Evolutionary conservation across 352 stramenopile species (phyloP), one percentile per base, ranked within the genome.

Genomic region (Phytophthora pluvialis): DNA sequence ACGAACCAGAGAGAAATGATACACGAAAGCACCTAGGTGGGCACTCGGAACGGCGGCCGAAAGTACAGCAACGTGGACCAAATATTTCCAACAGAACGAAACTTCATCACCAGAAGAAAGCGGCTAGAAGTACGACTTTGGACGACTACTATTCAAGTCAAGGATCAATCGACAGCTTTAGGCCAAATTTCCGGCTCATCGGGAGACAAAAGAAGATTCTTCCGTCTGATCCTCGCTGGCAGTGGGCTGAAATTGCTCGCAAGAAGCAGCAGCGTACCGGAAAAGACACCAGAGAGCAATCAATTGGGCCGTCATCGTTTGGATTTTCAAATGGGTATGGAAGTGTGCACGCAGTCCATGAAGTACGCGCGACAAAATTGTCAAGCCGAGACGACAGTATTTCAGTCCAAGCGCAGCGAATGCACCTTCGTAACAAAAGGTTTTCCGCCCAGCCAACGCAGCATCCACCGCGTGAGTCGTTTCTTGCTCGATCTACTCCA

Each of bases 361-460:
- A 65, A 53, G 15, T 15, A 47, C 52, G 33, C 4, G 46, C 43
- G 29, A 60, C 16, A 18, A 70, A 49, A 47, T 31, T 63, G 44
- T 50, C 47, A 26, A 70, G 52, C 31, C 66, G 53, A n/a, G 68
- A 73, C 38, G 70, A 69, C 15, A 67, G 49, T 21, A 40, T 28
- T 10, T 74, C 61, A 1, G 75, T 89, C 43, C 82, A 89, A 73
- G 65, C 59, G n/a, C 67, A 70, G 36, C 66, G 75, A n/a, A 50
- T 89, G 15, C 66, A 78, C n/a, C 60, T 91, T 54, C 80, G 82
- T 15, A 61, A 85, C n/a, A 77, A 80, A 47, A 64, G 78, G 13
- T 71, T 73, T 65, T 60, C 72, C 43, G 48, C 48, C 15, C 46
- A 50, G 25, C 29, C 40, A 38, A 49, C 43, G 18, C 56, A 64